Evolutionary conservation across 257 asterid species (phyloP), one percentile per base, ranked within the genome.

Genomic region (Jacaranda copaia): DNA sequence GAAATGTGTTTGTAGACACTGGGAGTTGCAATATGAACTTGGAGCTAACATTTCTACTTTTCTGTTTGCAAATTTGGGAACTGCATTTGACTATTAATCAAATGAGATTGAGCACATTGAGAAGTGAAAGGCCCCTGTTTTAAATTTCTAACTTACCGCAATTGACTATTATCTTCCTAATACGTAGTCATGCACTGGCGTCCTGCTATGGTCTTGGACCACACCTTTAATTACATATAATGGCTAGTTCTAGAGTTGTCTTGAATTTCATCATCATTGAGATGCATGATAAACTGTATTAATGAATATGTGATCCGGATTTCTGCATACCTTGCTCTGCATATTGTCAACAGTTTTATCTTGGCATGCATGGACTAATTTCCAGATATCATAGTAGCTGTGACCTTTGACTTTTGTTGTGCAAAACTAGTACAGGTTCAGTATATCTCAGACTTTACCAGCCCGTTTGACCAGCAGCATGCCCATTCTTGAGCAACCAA

Each of bases 331-430:
- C n/a, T n/a, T n/a, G n/a, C n/a, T n/a, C n/a, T n/a, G n/a, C 38
- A 66, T 8, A 66, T 43, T 66, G 45, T 65, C n/a, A 9, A 18
- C 36, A n/a, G n/a, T n/a, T 52, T 8, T 32, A 39, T 4, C 20
- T 65, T 9, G 16, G 19, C n/a, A 65, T 65, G 53, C 71, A 8
- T 65, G 1, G 40, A 40, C 71, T 14, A 48, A 65, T n/a, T 65
- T 8, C 38, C 55, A 66, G 8, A 66, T 43, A 36, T 66, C 6
- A 6, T 18, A 42, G 56, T 48, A 40, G 15, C 52, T 8, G 52
- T n/a, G n/a, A 19, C 36, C 32, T 42, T 65, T 66, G 12, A 43
- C 32, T 13, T 4, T 18, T 16, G 38, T 66, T 9, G 15, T 40
- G 52, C 53, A 16, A 40, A 65, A 65, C 70, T 42, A 19, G 35